Evolutionary conservation across 352 stramenopile species (phyloP).

Genomic region (Pythium myriotylum): DNA sequence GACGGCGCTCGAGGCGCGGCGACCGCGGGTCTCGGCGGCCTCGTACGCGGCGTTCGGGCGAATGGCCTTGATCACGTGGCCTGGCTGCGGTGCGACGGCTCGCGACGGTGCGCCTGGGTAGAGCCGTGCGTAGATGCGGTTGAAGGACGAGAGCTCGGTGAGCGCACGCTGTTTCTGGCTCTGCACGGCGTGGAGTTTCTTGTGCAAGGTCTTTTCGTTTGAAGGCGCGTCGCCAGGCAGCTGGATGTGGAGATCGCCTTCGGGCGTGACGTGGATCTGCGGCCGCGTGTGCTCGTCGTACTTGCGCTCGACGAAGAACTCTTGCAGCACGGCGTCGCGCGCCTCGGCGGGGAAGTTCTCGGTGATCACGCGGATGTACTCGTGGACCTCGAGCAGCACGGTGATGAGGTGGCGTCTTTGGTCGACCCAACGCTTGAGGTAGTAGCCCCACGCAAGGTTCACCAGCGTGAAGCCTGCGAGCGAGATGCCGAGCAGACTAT

Average conservation of each 20-base stretch:
- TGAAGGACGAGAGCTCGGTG: too few relatives aligned
- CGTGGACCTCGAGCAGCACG: conserved; percentile 38
- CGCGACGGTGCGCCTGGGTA: too few relatives aligned
- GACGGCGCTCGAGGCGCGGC: too few relatives aligned
- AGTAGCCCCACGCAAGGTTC: conserved; percentile 39
- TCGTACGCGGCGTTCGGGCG: too few relatives aligned
- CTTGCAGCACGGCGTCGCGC: conserved; percentile 27
- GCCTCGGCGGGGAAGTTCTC: conserved; percentile 31
- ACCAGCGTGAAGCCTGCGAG: conserved; percentile 43
- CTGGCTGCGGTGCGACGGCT: too few relatives aligned
- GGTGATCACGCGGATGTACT: conserved; percentile 41
- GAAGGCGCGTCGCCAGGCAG: conserved; percentile 20
- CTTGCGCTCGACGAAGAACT: conserved; percentile 30
- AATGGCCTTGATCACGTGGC: too few relatives aligned
- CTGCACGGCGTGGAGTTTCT: too few relatives aligned
- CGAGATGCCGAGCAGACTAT: conserved; percentile 38
- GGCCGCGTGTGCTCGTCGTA: conserved; percentile 13
- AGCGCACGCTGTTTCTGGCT: too few relatives aligned
- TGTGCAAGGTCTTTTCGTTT: too few relatives aligned
- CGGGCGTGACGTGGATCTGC: conserved; percentile 12
- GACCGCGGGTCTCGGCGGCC: too few relatives aligned
- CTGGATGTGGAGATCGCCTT: conserved; percentile 22
- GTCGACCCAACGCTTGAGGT: conserved; percentile 35
- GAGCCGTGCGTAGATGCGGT: too few relatives aligned
- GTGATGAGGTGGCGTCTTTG: conserved; percentile 23